phyloP scores from a whole-genome alignment of 345 rosid genomes.

The Aethionema arabicum region DNA sequence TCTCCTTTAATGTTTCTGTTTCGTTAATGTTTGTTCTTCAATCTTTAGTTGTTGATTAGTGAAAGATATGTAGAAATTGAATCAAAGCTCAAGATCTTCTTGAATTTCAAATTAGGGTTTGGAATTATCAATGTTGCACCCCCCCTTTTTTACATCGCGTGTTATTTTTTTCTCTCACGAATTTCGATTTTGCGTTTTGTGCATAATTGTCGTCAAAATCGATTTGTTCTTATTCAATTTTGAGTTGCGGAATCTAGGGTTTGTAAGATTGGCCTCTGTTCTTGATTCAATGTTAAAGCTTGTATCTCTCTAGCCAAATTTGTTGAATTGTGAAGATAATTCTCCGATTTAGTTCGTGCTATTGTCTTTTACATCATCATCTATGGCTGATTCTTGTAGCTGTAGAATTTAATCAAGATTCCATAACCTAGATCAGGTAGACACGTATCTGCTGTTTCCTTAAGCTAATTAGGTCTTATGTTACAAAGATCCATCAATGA shows the following conservation, averaged over 20 bases:
- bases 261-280: slow-evolving; percentile 21
- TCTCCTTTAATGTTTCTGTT: too few relatives aligned
- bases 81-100: too few relatives aligned
- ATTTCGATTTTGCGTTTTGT: background rate
- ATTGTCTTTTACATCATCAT: slow-evolving; percentile 69
- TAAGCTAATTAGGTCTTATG: slow-evolving; percentile 66
- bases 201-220: background rate
- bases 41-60: too few relatives aligned
- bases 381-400: slow-evolving; percentile 63
- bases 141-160: background rate
- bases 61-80: too few relatives aligned
- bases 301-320: slow-evolving; percentile 42
- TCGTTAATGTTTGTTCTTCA: too few relatives aligned
- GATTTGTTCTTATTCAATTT: background rate
- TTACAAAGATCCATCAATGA: slow-evolving; percentile 67
- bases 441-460: slow-evolving; percentile 90
- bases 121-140: background rate
- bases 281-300: slow-evolving; percentile 42
- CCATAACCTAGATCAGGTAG: slow-evolving; percentile 87
- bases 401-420: slow-evolving; percentile 87
- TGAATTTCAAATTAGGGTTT: too few relatives aligned
- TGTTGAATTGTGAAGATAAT: slow-evolving; percentile 54
- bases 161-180: background rate
- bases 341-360: slow-evolving; percentile 74
- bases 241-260: background rate